These are phyloP conservation scores for Cladobotryum mycophilum DNA, from an alignment of 2,329 filamentous ascomycete genomes.

Conservation along the genomic window DNA sequence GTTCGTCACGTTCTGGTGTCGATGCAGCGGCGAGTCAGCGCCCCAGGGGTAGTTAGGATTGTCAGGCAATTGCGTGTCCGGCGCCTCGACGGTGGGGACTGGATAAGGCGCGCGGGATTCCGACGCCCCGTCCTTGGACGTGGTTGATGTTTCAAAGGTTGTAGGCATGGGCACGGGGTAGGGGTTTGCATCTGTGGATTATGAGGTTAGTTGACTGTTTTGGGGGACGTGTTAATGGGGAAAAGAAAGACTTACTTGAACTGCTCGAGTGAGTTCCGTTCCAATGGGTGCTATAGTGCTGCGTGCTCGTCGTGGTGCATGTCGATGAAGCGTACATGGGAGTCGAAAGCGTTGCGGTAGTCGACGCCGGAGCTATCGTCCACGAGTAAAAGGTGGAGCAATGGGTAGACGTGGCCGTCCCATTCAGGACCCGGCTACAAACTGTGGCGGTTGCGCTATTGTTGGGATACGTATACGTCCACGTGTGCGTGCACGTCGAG, in stretches of 20 bases:
- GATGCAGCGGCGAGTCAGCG: conserved; percentile 29
- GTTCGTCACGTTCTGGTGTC: conserved; percentile 26
- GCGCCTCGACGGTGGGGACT: conserved; percentile 14
- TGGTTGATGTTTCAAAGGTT: conserved; percentile 16
- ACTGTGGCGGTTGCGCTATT: conserved; percentile 4
- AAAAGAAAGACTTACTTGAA: conserved; percentile 7
- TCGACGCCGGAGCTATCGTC: background rate
- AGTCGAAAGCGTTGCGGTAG: conserved; percentile 9
- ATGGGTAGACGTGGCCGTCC: conserved; percentile 3
- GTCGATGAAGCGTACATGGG: conserved; percentile 11
- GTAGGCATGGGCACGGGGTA: conserved; percentile 8
- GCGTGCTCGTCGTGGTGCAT: conserved; percentile 20
- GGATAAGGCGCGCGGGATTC: conserved; percentile 11
- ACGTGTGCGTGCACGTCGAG: conserved; percentile 11
- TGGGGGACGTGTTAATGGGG: background rate
- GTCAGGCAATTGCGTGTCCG: conserved; percentile 19
- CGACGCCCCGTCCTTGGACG: conserved; percentile 7
- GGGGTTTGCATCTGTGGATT: background rate
- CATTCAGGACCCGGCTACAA: conserved; percentile 3
- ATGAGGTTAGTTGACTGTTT: background rate
- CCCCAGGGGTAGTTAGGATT: conserved; percentile 33
- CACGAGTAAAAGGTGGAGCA: conserved; percentile 4
- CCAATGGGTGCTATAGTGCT: background rate
- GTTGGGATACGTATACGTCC: conserved; percentile 9
- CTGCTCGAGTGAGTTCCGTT: background rate